These are phyloP conservation scores for Colletotrichum chrysophilum DNA, from an alignment of 2,329 filamentous ascomycete genomes.

Conservation along the genomic window DNA sequence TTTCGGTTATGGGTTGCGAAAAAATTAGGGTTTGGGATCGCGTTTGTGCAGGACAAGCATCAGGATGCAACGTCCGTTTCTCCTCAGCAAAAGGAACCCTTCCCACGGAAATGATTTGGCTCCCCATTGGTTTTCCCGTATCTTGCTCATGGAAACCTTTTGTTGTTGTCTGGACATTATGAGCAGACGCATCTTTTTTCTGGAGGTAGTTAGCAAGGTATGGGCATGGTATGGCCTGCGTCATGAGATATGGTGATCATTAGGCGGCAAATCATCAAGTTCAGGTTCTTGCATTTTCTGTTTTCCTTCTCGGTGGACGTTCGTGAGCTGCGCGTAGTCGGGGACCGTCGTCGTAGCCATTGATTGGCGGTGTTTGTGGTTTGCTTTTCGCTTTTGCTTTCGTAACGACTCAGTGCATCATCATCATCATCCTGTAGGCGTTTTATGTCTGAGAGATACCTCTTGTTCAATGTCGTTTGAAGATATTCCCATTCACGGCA, in stretches of 20 bases:
- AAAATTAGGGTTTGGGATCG: not conserved
- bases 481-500: not conserved
- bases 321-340: conserved; percentile 4
- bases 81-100: not conserved
- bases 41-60: conserved; percentile 7
- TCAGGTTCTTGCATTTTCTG: not conserved
- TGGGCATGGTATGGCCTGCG: conserved; percentile 8
- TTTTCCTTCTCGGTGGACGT: conserved; percentile 4
- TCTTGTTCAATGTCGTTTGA: not conserved
- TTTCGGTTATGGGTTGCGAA: not conserved
- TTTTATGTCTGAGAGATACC: conserved; percentile 21
- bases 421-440: conserved; percentile 4
- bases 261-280: conserved; percentile 19
- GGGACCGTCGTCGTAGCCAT: not conserved
- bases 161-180: conserved; percentile 20
- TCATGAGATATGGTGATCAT: conserved; percentile 20
- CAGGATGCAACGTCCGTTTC: conserved; percentile 12
- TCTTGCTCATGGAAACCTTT: conserved; percentile 13
- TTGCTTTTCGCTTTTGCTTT: not conserved
- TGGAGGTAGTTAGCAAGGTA: conserved; percentile 20
- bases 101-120: conserved; percentile 13
- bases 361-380: not conserved
- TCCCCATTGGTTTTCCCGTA: conserved; percentile 17
- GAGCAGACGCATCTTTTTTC: conserved; percentile 12
- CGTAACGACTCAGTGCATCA: not conserved